Evolutionary conservation across 495 filamentous ascomycete species (phyloP).

Genomic region (Articulospora tetracladia): DNA sequence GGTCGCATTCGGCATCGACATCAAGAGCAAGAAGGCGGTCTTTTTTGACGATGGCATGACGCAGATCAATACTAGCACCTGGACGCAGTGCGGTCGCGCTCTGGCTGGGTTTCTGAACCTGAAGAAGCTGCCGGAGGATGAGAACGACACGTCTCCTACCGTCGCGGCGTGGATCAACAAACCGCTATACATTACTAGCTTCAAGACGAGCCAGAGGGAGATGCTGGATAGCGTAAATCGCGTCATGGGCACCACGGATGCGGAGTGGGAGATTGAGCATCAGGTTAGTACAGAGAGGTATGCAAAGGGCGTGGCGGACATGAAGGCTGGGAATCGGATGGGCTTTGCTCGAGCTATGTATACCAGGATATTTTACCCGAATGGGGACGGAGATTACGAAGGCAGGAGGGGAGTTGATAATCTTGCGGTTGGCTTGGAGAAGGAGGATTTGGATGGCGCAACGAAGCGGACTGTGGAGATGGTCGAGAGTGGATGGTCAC

Average conservation of each 20-base stretch:
- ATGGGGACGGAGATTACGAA: constrained; percentile 16
- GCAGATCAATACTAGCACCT: constrained; percentile 36
- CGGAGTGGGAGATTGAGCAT: constrained; percentile 16
- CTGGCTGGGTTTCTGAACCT: constrained; percentile 38
- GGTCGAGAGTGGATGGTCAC: constrained; percentile 14
- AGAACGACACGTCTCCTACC: constrained; percentile 33
- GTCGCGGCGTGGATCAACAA: constrained; percentile 37
- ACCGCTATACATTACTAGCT: constrained; percentile 35
- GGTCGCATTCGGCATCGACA: constrained; percentile 33
- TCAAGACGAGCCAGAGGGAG: constrained; percentile 41
- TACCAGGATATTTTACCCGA: constrained; percentile 16
- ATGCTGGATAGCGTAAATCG: constrained; percentile 47
- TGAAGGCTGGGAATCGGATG: constrained; percentile 11
- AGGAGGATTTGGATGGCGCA: constrained; percentile 16
- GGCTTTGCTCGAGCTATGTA: constrained; percentile 15
- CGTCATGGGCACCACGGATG: constrained; percentile 3
- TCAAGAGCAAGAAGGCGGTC: constrained; percentile 28
- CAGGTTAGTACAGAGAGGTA: constrained; percentile 2
- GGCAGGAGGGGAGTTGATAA: constrained; percentile 10
- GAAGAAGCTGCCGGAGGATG: constrained; percentile 23
- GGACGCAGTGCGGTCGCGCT: constrained; percentile 40
- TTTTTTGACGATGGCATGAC: constrained; percentile 34
- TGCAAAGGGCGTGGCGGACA: constrained; percentile 6
- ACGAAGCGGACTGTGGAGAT: constrained; percentile 20
- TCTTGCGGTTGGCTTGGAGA: constrained; percentile 10